phyloP scores from a whole-genome alignment of 257 asterid species.

The Cordia subcordata region DNA sequence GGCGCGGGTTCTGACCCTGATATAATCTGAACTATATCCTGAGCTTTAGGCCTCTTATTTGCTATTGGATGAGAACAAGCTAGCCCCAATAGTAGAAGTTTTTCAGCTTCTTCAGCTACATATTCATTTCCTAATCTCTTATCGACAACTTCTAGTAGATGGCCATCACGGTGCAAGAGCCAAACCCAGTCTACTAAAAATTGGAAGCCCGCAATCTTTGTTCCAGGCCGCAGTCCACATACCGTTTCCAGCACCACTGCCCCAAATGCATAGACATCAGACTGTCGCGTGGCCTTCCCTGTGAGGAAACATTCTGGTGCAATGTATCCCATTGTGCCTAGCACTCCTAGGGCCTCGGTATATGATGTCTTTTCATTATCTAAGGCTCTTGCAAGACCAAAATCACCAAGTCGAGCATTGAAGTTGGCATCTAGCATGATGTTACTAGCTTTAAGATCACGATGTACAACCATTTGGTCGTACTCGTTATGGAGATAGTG shows the following conservation, averaged over 20 bases:
- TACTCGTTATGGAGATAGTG: slow-evolving; percentile 88
- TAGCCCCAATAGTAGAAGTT: slow-evolving; percentile 63
- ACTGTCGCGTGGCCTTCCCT: slow-evolving; percentile 74
- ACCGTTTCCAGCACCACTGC: slow-evolving; percentile 70
- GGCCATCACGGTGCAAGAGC: slow-evolving; percentile 66
- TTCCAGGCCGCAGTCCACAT: slow-evolving; percentile 70
- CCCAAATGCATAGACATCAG: slow-evolving; percentile 81
- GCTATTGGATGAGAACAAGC: slow-evolving; percentile 81
- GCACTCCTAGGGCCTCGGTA: slow-evolving; percentile 73
- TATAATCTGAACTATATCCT: slow-evolving; percentile 54
- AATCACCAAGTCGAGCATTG: slow-evolving; percentile 83
- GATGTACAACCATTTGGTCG: slow-evolving; percentile 74
- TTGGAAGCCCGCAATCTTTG: slow-evolving; percentile 48
- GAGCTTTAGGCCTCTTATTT: slow-evolving; percentile 55
- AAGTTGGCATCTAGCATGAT: slow-evolving; percentile 81
- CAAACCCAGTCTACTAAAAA: slow-evolving; percentile 81
- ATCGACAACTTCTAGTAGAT: slow-evolving; percentile 66
- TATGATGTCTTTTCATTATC: slow-evolving; percentile 85
- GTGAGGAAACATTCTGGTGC: slow-evolving; percentile 96
- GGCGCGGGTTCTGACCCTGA: slow-evolving; percentile 56
- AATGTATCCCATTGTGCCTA: slow-evolving; percentile 83
- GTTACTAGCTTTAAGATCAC: slow-evolving; percentile 90
- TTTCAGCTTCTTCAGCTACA: slow-evolving; percentile 57
- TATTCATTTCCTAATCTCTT: slow-evolving; percentile 38
- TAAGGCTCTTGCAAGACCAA: slow-evolving; percentile 85